These are phyloP conservation scores for Metschnikowia henanensis DNA, from an alignment of 805 yeast genomes.

Conservation along the genomic window DNA sequence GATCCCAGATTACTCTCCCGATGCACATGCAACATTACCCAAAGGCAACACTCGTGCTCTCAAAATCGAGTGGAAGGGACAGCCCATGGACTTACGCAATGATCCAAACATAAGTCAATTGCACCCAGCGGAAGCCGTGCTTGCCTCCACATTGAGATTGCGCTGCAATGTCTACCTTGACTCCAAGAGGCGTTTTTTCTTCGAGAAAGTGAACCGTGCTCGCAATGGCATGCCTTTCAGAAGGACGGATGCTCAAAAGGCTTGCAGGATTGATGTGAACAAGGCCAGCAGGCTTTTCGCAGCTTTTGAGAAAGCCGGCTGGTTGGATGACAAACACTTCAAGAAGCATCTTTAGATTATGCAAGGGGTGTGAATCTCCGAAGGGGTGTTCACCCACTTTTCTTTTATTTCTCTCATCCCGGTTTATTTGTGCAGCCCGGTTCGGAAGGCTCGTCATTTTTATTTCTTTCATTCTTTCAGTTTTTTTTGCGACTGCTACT, in stretches of 20 bases:
- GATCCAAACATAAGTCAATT: conserved; percentile 75
- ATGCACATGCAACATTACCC: conserved; percentile 58
- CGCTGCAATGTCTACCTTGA: conserved; percentile 83
- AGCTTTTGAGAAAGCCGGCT: conserved; percentile 88
- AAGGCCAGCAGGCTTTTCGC: conserved; percentile 91
- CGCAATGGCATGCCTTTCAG: conserved; percentile 76
- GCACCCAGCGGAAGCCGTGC: conserved; percentile 87
- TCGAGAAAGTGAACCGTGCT: conserved; percentile 81
- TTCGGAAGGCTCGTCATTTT: conserved; percentile 3
- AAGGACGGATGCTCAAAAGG: conserved; percentile 97
- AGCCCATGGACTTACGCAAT: conserved; percentile 82
- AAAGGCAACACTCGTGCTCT: conserved; percentile 62
- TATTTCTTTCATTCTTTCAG: conserved; percentile 10
- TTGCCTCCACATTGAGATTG: conserved; percentile 86
- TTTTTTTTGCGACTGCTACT: conserved; percentile 2
- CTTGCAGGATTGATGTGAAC: conserved; percentile 95
- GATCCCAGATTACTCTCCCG: conserved; percentile 84
- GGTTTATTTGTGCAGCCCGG: conserved; percentile 4
- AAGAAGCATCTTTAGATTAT: conserved; percentile 18
- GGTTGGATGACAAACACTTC: conserved; percentile 81
- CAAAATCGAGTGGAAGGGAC: conserved; percentile 97
- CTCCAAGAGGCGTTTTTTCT: conserved; percentile 70
- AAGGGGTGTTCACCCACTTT: too few relatives aligned
- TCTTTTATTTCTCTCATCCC: background rate
- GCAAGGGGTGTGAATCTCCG: too few relatives aligned